Conservation (phyloP, 441 rosid genomes). For the Erodium trifolium region DNA sequence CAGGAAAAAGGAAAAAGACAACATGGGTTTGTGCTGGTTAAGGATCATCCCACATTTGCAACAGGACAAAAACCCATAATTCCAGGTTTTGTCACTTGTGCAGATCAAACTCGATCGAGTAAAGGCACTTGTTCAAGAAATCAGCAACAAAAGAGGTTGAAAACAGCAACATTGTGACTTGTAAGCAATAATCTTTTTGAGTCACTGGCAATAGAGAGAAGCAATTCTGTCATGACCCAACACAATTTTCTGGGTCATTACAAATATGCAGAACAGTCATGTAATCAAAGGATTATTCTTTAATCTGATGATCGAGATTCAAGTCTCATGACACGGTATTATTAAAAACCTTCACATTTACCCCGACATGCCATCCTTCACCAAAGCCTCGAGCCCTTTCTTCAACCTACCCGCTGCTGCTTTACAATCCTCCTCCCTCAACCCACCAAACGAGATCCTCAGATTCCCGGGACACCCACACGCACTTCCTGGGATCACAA, state of each 20-base stretch:
- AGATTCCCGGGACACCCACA: conserved; percentile 67
- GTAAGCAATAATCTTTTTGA: too few relatives aligned
- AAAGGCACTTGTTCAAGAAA: not conserved
- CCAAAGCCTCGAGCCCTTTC: conserved; percentile 67
- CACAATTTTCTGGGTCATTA: too few relatives aligned
- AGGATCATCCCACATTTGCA: not conserved
- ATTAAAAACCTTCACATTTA: not conserved
- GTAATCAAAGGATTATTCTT: too few relatives aligned
- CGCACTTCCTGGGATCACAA: conserved; percentile 78
- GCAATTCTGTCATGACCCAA: too few relatives aligned
- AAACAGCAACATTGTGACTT: not conserved
- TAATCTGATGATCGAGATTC: too few relatives aligned
- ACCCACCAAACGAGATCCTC: conserved; percentile 80
- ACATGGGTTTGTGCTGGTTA: not conserved
- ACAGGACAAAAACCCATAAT: not conserved
- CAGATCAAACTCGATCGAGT: not conserved
- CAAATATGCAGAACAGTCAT: too few relatives aligned
- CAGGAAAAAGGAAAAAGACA: not conserved
- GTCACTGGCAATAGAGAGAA: too few relatives aligned
- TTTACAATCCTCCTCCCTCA: conserved; percentile 54
- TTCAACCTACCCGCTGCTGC: conserved; percentile 67
- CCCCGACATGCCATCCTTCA: conserved; percentile 55
- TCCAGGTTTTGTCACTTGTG: not conserved
- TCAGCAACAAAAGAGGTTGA: not conserved
- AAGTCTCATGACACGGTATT: too few relatives aligned